Evolutionary conservation across 768 basidiomycete species (phyloP), one percentile per base, ranked within the genome.

Genomic region (Termitomyces sp.): DNA sequence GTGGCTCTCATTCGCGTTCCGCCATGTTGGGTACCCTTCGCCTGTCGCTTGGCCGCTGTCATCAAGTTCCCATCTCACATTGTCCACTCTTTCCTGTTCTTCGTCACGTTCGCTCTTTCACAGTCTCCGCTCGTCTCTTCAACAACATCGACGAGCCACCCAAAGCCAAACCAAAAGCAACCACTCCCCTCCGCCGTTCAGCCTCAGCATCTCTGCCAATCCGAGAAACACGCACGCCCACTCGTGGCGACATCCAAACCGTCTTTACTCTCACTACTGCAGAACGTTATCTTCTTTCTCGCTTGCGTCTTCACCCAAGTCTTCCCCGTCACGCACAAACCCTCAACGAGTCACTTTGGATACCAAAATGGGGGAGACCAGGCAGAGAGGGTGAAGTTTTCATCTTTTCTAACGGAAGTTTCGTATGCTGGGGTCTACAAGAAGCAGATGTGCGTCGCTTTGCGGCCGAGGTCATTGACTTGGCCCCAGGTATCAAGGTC

Each of bases 261-360:
- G 85, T 95, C 11, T 84, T 90, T 54, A 94, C 93, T 0, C 79
- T 93, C 51, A 84, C 93, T 1, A 95, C 94, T 0, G 88, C 93
- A 0, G 91, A 95, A 63, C 81, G 87, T 38, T 96, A 91, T 64
- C 66, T 86, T 35, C 79, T 93, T 3, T 76, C 81, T 2, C 80
- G 81, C 21, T 72, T 95, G 15, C 79, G 82, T 12, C 63, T 58
- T 7, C 77, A 76, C 42, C 70, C 77, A 15, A 69, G 77, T 35
- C 76, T 87, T 7, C 83, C 85, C 0, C 61, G 76, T 1, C 72
- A 75, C 22, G 74, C 86, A 11, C 81, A 80, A 58, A 75, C 77
- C 22, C 74, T 89, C 42, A 87, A 92, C 53, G 90, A 91, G 50
- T 77, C 87, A 8, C 87, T 84, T 79, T 92, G 88, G 88, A 74